Percentiles rank a stretch among this genome's conserved stretches.
Conservation (phyloP, 164 flowering plant genomes). For the Umbellularia californica region DNA sequence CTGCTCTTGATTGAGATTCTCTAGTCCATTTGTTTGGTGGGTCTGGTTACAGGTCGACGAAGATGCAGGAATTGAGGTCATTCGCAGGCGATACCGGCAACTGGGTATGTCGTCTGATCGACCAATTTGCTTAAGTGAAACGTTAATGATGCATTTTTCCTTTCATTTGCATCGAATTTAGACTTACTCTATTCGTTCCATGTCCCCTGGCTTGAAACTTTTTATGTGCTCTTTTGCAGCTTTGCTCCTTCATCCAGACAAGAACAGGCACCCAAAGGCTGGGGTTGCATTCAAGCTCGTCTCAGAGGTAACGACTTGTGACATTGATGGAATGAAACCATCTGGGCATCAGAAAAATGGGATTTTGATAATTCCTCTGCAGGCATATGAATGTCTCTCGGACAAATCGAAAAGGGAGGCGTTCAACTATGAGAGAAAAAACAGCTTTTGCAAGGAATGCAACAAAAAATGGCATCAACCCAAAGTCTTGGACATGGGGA, state of each 20-base stretch:
- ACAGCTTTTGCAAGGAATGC: conserved; percentile 47
- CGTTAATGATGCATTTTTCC: background rate
- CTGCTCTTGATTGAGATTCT: background rate
- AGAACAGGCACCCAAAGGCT: conserved; percentile 82
- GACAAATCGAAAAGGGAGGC: conserved; percentile 45
- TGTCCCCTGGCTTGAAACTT: background rate
- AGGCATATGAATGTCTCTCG: conserved; percentile 71
- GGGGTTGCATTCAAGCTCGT: conserved; percentile 85
- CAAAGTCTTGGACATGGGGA: conserved; percentile 6
- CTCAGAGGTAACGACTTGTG: conserved; percentile 47
- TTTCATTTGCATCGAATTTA: too few relatives aligned
- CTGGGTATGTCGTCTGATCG: conserved; percentile 39
- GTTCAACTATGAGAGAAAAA: conserved; percentile 48
- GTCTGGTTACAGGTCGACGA: conserved; percentile 49
- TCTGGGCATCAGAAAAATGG: too few relatives aligned
- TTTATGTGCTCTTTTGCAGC: conserved; percentile 38
- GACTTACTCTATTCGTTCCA: background rate
- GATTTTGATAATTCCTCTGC: conserved; percentile 11
- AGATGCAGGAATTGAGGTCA: conserved; percentile 43
- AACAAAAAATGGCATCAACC: conserved; percentile 17
- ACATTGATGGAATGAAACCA: too few relatives aligned
- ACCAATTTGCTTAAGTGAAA: conserved; percentile 2
- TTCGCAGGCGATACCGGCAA: conserved; percentile 58
- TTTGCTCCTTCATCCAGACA: conserved; percentile 88
- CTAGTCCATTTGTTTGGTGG: background rate